Evolutionary conservation across 345 rosid genomes (phyloP).

Genomic region (Eucalyptus grandis): DNA sequence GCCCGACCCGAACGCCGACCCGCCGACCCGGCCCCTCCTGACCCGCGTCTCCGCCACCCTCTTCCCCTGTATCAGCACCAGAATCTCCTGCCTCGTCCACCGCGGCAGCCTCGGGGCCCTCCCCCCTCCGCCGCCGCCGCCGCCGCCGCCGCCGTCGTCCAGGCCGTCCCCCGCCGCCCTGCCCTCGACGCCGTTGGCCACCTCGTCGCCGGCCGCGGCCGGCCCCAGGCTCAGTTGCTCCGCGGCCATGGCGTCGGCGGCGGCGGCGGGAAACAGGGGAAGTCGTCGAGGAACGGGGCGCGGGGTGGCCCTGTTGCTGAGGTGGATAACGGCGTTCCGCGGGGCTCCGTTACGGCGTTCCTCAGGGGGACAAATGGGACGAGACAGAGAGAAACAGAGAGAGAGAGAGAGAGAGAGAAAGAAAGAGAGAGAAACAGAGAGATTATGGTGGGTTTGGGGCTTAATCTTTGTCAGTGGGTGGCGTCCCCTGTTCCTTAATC

Average conservation of each 20-base stretch:
- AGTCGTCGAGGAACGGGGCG: not conserved
- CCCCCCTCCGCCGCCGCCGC: conserved; percentile 28
- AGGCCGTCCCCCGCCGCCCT: conserved; percentile 4
- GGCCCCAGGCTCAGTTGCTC: conserved; percentile 35
- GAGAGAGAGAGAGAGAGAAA: not conserved
- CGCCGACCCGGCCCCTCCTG: conserved; percentile 51
- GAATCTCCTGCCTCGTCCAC: conserved; percentile 96
- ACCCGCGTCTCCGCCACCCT: conserved; percentile 84
- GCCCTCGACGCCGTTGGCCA: conserved; percentile 8
- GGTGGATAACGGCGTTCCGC: not conserved
- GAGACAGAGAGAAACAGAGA: not conserved
- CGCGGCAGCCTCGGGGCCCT: conserved; percentile 79
- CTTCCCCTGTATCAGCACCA: conserved; percentile 91
- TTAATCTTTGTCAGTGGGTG: not conserved
- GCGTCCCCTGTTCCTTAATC: not conserved
- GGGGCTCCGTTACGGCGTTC: conserved; percentile 1
- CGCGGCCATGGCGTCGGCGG: conserved; percentile 24
- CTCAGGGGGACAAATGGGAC: not conserved
- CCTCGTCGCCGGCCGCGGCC: not conserved
- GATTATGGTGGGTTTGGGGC: not conserved
- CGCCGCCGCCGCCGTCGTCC: conserved; percentile 17
- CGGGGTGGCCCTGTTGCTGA: not conserved
- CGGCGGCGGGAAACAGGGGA: conserved; percentile 16
- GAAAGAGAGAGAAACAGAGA: not conserved
- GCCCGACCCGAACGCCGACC: conserved; percentile 49